Conservation (phyloP, 345 rosid species). For the Mangifera indica region DNA sequence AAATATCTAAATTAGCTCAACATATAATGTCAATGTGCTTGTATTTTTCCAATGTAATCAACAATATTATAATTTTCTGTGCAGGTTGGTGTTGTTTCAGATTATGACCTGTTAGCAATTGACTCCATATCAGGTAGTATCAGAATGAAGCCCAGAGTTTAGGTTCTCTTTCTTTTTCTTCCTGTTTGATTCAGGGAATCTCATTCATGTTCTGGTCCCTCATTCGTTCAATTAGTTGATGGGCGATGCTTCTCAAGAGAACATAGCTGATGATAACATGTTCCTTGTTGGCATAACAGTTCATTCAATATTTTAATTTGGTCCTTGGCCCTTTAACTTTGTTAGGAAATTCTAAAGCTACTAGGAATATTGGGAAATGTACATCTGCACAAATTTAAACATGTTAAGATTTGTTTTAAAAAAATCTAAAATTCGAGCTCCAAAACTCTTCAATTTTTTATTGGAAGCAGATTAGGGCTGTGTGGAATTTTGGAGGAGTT, state of each 20-base stretch:
- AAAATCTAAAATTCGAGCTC: background rate
- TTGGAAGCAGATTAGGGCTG: background rate
- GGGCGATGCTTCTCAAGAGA: background rate
- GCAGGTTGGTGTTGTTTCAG: conserved; percentile 98
- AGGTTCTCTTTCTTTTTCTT: too few relatives aligned
- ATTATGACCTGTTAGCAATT: conserved; percentile 84
- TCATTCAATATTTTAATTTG: conserved; percentile 5
- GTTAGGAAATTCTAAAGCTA: background rate
- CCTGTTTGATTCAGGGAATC: background rate
- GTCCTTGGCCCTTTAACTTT: background rate
- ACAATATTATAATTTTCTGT: conserved; percentile 17
- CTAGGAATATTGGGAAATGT: background rate
- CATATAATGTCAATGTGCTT: background rate
- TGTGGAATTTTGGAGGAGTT: background rate
- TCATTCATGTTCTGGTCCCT: background rate
- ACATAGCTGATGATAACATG: background rate
- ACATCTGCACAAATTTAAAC: background rate
- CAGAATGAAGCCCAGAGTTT: background rate
- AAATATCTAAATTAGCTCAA: background rate
- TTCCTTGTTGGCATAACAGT: background rate
- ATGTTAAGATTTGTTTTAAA: background rate
- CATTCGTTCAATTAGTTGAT: background rate
- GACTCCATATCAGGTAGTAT: conserved; percentile 80
- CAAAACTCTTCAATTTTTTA: background rate
- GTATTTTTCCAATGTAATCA: conserved; percentile 7